Percentiles rank a stretch among this genome's conserved stretches.
These are phyloP conservation scores for Discostella stelligera DNA, from an alignment of 352 stramenopile genomes.

Conservation along the genomic window DNA sequence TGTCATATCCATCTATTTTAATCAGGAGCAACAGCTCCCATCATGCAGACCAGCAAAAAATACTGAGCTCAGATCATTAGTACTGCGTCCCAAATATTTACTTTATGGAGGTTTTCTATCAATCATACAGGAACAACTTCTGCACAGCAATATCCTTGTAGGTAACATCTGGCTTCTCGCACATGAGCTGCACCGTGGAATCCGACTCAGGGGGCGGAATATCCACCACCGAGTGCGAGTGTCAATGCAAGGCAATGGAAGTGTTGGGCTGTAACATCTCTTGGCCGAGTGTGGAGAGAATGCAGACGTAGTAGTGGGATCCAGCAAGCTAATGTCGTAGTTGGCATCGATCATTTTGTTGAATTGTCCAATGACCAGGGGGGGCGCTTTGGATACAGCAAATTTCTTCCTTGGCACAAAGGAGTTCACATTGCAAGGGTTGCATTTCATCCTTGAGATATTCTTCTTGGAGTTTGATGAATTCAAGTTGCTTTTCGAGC, in stretches of 20 bases:
- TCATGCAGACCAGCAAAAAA: no score
- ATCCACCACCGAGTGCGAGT: conserved; percentile 96
- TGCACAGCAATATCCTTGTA: conserved; percentile 99
- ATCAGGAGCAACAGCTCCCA: no score
- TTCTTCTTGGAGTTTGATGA: conserved; percentile 91
- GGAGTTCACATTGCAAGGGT: conserved; percentile 98
- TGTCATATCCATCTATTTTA: no score
- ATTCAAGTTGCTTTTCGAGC: conserved; percentile 87
- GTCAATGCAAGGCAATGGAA: conserved; percentile 95
- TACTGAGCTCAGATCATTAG: no score
- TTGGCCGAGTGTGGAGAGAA: conserved; percentile 97
- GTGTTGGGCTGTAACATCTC: conserved; percentile 99
- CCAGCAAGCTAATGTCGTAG: conserved; percentile 97
- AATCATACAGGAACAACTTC: no score
- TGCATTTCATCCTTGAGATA: conserved; percentile 99
- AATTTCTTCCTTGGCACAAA: conserved; percentile 98
- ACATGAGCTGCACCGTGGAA: conserved; percentile 99
- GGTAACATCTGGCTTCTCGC: conserved; percentile 96
- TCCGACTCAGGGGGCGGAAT: conserved; percentile 98
- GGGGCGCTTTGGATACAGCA: conserved; percentile 99
- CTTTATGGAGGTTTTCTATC: no score
- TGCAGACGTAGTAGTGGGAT: conserved; percentile 99
- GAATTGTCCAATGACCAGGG: conserved; percentile 99
- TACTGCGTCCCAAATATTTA: no score
- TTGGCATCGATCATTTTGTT: conserved; percentile 99